Base-by-base conservation (phyloP, 2,329 filamentous ascomycete species). In the Aspergillus sp. region DNA sequence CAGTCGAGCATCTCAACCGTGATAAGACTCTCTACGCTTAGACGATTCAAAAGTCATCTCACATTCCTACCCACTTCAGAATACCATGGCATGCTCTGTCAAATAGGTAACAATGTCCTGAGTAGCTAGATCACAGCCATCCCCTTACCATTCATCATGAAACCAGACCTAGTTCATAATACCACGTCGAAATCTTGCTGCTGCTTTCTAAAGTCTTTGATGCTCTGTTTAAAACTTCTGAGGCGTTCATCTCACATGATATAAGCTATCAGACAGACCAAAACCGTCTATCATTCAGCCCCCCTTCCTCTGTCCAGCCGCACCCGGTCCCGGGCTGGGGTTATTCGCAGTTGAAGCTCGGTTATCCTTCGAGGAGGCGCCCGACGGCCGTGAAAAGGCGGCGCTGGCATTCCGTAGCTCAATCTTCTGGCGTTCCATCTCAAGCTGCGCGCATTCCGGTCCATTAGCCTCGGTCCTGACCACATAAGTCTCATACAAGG, bases 341-440 rank as follows among this genome's bases (percentile, higher is more conserved):
- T 59, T 64, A 25, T 57, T 63, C 14, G 62, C 48, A 40, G 36
- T 47, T 6, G 49, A 36, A 19, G 34, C 49, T 21, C 50, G 52
- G 14, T 54, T 21, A 21, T 60, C 58, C 38, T 57, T 57, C 36
- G 21, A 40, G 19, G 21, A 40, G 19, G 53, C 44, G 23, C 11
- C 47, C 64, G 17, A 68, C 67, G 45, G 72, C 71, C 5, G 67
- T 65, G 25, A 29, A 29, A 29, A 29, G 6, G 25, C 25, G n/a
- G 70, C 67, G 52, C 71, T 73, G 13, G 71, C 71, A 46, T 66
- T 74, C 41, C 73, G 71, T 19, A 76, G 62, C 53, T 75, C 71
- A 20, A 77, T 75, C 60, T 78, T 78, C 57, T 76, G 73, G 45
- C 74, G 70, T 59, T 78, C 76, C 75, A 78, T 77, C 58, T 76